Conservation (phyloP, 1,284 basidiomycete genomes). For the Ganoderma boninense region DNA sequence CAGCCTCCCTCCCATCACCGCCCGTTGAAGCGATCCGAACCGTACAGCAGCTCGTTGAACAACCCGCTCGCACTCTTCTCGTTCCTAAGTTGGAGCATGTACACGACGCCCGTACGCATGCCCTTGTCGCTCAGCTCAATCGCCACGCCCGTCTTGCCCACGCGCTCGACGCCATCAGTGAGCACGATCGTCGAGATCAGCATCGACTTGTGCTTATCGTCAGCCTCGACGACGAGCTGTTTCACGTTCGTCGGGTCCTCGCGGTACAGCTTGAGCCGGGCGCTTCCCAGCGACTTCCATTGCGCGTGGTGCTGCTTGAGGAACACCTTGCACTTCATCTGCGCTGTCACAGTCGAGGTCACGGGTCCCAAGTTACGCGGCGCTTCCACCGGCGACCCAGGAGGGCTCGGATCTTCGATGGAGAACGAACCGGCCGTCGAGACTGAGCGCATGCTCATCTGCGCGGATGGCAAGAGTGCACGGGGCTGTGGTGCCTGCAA, state of each 20-base stretch:
- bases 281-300: slow-evolving; percentile 95
- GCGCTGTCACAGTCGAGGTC: slow-evolving; percentile 81
- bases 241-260: slow-evolving; percentile 89
- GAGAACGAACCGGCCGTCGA: slow-evolving; percentile 61
- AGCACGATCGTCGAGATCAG: slow-evolving; percentile 96
- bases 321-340: slow-evolving; percentile 99
- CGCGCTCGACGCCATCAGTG: slow-evolving; percentile 95
- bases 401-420: slow-evolving; percentile 74
- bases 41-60: slow-evolving; percentile 88
- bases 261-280: slow-evolving; percentile 88
- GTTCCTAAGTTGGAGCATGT: slow-evolving; percentile 96
- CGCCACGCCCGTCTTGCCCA: slow-evolving; percentile 97
- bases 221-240: slow-evolving; percentile 95
- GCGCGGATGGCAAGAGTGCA: slow-evolving; percentile 68
- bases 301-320: slow-evolving; percentile 94
- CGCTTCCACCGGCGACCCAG: slow-evolving; percentile 74
- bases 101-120: slow-evolving; percentile 92
- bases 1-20: slow-evolving; percentile 1
- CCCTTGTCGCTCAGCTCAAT: slow-evolving; percentile 95
- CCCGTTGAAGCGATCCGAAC: slow-evolving; percentile 65
- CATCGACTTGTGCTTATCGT: slow-evolving; percentile 79
- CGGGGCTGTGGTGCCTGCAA: slow-evolving; percentile 59
- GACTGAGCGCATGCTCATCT: slow-evolving; percentile 57
- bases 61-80: slow-evolving; percentile 88
- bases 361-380: slow-evolving; percentile 68